Percentiles rank a stretch among this genome's conserved stretches.
Conservation (phyloP, 805 yeast species). For the Saturnispora saitoi region DNA sequence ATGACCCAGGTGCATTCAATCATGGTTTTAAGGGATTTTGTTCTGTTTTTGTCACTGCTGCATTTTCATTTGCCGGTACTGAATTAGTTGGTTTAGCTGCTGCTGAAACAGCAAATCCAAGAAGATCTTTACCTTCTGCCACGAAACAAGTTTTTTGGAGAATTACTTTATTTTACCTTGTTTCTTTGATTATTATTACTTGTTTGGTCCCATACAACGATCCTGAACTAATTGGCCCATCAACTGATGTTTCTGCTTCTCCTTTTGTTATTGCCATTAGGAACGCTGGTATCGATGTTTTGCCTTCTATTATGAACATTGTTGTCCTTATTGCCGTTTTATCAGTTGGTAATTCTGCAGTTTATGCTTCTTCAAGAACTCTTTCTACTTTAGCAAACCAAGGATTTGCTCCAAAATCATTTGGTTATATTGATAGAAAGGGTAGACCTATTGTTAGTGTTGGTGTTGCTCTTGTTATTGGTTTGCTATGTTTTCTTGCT, state of each 20-base stretch:
- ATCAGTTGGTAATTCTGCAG: constrained; percentile 64
- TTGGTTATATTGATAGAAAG: constrained; percentile 55
- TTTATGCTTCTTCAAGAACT: constrained; percentile 59
- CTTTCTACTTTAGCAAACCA: constrained; percentile 54
- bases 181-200: constrained; percentile 43
- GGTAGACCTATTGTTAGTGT: constrained; percentile 71
- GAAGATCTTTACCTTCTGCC: constrained; percentile 49
- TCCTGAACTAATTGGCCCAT: constrained; percentile 37
- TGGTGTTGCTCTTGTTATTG: constrained; percentile 38
- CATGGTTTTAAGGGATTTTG: constrained; percentile 49
- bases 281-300: constrained; percentile 47
- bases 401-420: constrained; percentile 49
- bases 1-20: constrained; percentile 46
- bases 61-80: constrained; percentile 54
- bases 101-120: constrained; percentile 49
- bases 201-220: constrained; percentile 50
- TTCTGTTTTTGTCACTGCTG: constrained; percentile 48
- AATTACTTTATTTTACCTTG: constrained; percentile 44
- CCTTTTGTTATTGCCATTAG: constrained; percentile 60
- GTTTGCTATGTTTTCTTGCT: constrained; percentile 49
- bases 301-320: constrained; percentile 60
- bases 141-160: constrained; percentile 55
- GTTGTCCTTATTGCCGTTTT: constrained; percentile 58
- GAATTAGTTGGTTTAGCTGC: constrained; percentile 55
- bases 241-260: constrained; percentile 47